These are phyloP conservation scores for Podospora tetraspora DNA, from an alignment of 495 filamentous ascomycete species.

Conservation along the genomic window DNA sequence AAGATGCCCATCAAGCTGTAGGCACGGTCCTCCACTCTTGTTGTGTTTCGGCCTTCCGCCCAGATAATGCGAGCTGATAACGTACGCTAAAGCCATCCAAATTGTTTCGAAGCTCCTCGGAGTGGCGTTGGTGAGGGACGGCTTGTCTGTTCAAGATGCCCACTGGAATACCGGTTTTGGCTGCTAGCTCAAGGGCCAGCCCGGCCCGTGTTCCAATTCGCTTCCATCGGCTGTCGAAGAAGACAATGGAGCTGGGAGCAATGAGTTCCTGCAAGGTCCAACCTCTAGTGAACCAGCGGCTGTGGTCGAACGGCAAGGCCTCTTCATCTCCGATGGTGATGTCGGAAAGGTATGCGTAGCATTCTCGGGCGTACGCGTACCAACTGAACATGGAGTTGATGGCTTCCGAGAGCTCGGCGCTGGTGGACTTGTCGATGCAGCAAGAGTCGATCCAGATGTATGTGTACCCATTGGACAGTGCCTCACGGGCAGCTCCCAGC, in stretches of 20 bases:
- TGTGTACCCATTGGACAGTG: not conserved
- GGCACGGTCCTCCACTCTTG: not conserved
- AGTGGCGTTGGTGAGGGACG: not conserved
- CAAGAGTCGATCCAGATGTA: not conserved
- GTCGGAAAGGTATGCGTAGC: not conserved
- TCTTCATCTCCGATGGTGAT: not conserved
- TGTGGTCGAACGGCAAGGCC: not conserved
- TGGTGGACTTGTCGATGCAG: not conserved
- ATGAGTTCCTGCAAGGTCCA: not conserved
- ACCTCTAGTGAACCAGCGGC: not conserved
- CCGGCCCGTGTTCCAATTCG: not conserved
- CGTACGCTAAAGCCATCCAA: not conserved
- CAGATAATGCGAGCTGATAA: not conserved
- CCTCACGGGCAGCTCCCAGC: not conserved
- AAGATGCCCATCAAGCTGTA: conserved; percentile 3
- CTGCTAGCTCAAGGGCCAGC: not conserved
- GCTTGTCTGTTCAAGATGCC: not conserved
- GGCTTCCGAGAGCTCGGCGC: not conserved
- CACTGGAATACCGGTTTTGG: not conserved
- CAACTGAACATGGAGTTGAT: not conserved
- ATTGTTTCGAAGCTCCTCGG: not conserved
- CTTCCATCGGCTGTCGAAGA: not conserved
- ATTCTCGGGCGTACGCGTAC: not conserved
- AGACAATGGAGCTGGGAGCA: not conserved
- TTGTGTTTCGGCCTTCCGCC: not conserved